Base-by-base conservation (phyloP, 1,139 yeast species). In the Geotrichum klebahnii region DNA sequence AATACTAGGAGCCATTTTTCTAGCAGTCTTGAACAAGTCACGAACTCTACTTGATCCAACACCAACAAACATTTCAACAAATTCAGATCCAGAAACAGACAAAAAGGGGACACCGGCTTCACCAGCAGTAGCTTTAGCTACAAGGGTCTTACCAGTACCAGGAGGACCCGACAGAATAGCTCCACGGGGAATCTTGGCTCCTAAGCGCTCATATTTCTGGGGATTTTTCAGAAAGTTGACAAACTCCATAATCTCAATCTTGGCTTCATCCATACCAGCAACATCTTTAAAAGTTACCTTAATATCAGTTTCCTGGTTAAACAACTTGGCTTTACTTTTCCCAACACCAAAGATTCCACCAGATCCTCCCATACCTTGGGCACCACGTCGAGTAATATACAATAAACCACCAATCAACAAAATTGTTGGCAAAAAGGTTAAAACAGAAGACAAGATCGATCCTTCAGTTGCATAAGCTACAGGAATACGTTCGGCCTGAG, bases 61-160 rank as follows among this genome's bases (percentile, higher is more conserved):
- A 72, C 98, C 97, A 29, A 89, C 97, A 73, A 89, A 90, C 97
- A 92, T 90, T 69, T 92, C 98, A n/a, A 92, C 96, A 61, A 92
- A 92, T 66, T 92, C 97, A 10, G 97, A 90, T 60, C 97, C 98
- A 1, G 96, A 87, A 9, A 92, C 97, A 10, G 96, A 85, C 59
- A 81, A 80, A 64, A 92, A 92, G 28, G 98, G 97, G 42, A 92
- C 98, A 45, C 92, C 95, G 0, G 98, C 97, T 68, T 92, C 98
- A 56, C 98, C 98, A 0, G 98, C 98, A 31, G 98, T 92, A 8
- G 98, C 98, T 67, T 87, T 90, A 9, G 98, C 98, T 52, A 92
- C 74, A 55, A 92, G 73, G 0, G 98, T 92, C 69, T 92, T 92
- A 80, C 98, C 98, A 4, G 98, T 92, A 75, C 98, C 98, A 44